Evolutionary conservation across 441 rosid genomes (phyloP).

Genomic region (Raphanus hybrid): DNA sequence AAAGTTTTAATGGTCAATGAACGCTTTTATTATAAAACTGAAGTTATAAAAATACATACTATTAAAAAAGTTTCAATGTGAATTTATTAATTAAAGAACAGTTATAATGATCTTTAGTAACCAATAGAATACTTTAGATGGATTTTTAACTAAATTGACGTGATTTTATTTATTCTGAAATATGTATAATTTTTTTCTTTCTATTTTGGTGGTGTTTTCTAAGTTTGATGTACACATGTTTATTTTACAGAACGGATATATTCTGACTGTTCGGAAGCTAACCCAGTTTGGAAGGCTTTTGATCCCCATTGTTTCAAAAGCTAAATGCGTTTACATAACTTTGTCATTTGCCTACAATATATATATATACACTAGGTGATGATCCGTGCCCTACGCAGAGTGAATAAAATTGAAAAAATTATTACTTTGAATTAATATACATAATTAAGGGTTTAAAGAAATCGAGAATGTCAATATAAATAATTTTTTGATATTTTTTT

Average conservation of each 20-base stretch:
- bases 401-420: too few species aligned
- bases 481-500: too few species aligned
- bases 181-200: not conserved
- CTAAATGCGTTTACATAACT: not conserved
- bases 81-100: too few species aligned
- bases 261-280: not conserved
- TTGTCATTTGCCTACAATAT: not conserved
- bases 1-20: not conserved
- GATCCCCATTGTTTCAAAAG: not conserved
- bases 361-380: too few species aligned
- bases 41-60: not conserved
- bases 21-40: not conserved
- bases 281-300: not conserved
- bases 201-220: not conserved
- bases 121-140: not conserved
- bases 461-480: too few species aligned
- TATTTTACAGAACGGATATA: not conserved
- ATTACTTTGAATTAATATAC: too few species aligned
- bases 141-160: too few species aligned
- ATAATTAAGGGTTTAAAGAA: too few species aligned
- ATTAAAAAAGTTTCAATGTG: too few species aligned
- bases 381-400: too few species aligned
- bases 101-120: too few species aligned
- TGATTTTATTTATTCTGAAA: too few species aligned
- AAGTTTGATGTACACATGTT: not conserved